Percentiles rank a stretch among this genome's conserved stretches.
Conservation (phyloP, 352 stramenopile species). For the Peronospora farinosa region DNA sequence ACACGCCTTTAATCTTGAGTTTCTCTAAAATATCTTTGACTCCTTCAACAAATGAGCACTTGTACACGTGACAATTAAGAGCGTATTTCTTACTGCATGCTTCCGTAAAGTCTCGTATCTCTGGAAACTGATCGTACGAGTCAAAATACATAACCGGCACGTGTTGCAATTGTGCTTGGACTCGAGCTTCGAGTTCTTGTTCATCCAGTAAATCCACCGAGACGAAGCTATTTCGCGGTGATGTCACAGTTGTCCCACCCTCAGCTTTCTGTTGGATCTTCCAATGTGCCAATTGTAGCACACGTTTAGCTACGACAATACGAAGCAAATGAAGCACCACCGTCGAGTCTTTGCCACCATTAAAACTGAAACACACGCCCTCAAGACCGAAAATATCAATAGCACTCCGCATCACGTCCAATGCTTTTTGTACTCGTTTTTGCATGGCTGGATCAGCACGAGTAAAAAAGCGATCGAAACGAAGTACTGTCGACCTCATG, state of each 20-base stretch:
- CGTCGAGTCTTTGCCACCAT: constrained; percentile 90
- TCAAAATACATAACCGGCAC: constrained; percentile 95
- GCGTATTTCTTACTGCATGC: constrained; percentile 47
- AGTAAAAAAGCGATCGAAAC: constrained; percentile 64
- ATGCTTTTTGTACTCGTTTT: constrained; percentile 50
- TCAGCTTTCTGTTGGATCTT: constrained; percentile 12
- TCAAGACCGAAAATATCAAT: constrained; percentile 79
- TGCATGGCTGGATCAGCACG: constrained; percentile 38
- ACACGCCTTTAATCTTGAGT: constrained; percentile 80
- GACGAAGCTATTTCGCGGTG: constrained; percentile 52
- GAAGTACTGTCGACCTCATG: constrained; percentile 30
- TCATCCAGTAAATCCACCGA: constrained; percentile 41
- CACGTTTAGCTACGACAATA: constrained; percentile 70
- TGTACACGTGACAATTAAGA: constrained; percentile 72
- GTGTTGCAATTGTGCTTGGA: constrained; percentile 37
- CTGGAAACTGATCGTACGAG: constrained; percentile 91
- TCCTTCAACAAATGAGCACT: constrained; percentile 90
- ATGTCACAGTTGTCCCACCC: constrained; percentile 44
- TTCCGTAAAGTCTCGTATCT: constrained; percentile 88
- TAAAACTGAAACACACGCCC: constrained; percentile 87
- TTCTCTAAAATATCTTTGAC: constrained; percentile 87
- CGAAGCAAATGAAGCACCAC: constrained; percentile 88
- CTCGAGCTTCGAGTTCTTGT: constrained; percentile 45
- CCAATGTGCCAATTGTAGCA: constrained; percentile 27
- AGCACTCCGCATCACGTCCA: constrained; percentile 68